A percentile compares a stretch with the other conserved stretches of the same genome.
phyloP scores from a whole-genome alignment of 495 filamentous ascomycete genomes.

The Penicillium macrosclerotiorum region DNA sequence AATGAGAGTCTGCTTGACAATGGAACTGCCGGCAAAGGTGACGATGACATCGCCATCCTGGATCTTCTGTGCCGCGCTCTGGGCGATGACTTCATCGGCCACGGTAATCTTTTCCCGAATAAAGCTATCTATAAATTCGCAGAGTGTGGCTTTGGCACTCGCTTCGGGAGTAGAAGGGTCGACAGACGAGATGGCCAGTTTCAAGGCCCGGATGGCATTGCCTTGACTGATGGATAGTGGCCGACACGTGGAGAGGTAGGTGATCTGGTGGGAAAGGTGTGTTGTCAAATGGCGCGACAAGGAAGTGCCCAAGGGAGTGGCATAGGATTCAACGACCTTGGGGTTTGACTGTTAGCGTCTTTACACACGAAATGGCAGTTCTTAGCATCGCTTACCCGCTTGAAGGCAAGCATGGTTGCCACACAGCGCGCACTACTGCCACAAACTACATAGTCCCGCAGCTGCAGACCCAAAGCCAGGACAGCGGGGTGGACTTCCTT shows the following conservation, averaged over 20 bases:
- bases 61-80: constrained; percentile 71
- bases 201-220: constrained; percentile 92
- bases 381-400: constrained; percentile 58
- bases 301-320: constrained; percentile 77
- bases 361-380: background rate
- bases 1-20: constrained; percentile 77
- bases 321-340: constrained; percentile 88
- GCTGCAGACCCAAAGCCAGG: constrained; percentile 80
- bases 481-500: constrained; percentile 92
- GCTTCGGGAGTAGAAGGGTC: constrained; percentile 78
- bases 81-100: constrained; percentile 80
- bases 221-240: constrained; percentile 93
- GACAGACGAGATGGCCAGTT: constrained; percentile 80
- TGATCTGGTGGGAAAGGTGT: constrained; percentile 93
- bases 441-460: constrained; percentile 83
- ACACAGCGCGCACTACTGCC: constrained; percentile 88
- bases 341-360: constrained; percentile 5
- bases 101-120: constrained; percentile 86
- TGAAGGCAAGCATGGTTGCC: constrained; percentile 84
- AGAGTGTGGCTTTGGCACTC: constrained; percentile 71
- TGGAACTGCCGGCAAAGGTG: constrained; percentile 83
- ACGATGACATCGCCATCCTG: constrained; percentile 77
- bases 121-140: constrained; percentile 81
- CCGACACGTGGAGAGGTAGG: constrained; percentile 86
- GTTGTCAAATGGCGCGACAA: constrained; percentile 86